Evolutionary conservation across 169 alveolate genomes (phyloP).

Genomic region (Nephromyces sp.): DNA sequence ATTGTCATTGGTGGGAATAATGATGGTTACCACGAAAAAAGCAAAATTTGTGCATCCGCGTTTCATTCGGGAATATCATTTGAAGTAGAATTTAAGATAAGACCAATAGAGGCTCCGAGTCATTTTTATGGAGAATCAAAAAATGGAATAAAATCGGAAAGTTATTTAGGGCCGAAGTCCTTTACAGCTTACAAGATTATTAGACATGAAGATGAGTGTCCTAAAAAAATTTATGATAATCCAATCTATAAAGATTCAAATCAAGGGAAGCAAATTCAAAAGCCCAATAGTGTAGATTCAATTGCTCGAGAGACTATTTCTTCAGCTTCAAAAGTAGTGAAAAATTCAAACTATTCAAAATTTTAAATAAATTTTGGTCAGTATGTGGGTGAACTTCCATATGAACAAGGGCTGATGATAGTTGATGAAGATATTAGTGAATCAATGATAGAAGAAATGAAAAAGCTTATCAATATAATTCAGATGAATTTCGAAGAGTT

Average conservation of each 20-base stretch:
- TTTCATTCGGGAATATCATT: conserved; percentile 65
- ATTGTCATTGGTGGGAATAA: conserved; percentile 64
- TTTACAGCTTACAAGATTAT: conserved; percentile 47
- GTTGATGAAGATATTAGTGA: no score
- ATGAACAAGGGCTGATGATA: no score
- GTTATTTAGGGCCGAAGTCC: conserved; percentile 43
- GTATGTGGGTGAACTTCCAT: no score
- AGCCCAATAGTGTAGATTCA: background rate
- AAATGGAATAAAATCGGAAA: conserved; percentile 59
- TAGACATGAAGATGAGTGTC: conserved; percentile 47
- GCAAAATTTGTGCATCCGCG: conserved; percentile 71
- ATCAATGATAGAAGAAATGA: no score
- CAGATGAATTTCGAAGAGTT: no score
- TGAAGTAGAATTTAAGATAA: conserved; percentile 38
- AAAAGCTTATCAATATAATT: no score
- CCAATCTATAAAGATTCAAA: conserved; percentile 2
- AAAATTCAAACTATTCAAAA: no score
- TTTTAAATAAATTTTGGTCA: no score
- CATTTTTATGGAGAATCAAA: conserved; percentile 60
- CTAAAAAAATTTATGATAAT: conserved; percentile 8
- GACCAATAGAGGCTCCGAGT: conserved; percentile 48
- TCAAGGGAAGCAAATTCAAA: background rate
- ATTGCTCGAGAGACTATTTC: background rate
- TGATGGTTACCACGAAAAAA: conserved; percentile 61
- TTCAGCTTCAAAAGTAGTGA: background rate